Base-by-base conservation (phyloP, 108 stramenopile species). In the Nannochloropsis granulata region DNA sequence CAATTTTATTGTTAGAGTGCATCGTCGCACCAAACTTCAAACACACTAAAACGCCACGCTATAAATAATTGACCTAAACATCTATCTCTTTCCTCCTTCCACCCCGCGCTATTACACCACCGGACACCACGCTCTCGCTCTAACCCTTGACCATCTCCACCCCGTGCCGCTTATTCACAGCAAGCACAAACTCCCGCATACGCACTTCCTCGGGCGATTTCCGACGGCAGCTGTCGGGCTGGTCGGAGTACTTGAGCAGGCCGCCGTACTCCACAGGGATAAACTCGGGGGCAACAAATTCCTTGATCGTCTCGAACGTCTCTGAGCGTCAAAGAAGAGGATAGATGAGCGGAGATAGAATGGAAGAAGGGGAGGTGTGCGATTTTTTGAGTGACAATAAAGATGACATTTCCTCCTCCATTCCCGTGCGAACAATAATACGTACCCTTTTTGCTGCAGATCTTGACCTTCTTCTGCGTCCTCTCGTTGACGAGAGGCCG, bases 381-480 rank as follows among this genome's bases (percentile, higher is more conserved):
- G 56, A 5, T n/a, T 71, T 71, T 71, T 16, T 71, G 11, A n/a
- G 10, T 16, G 56, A 71, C n/a, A n/a, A 16, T 7, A 71, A 71
- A 71, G n/a, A 10, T 71, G 7, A 7, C 56, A 10, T 71, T 71
- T 71, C 11, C n/a, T 71, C 10, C 34, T 5, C 34, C 34, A 1
- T 34, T 5, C 1, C 34, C 1, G 1, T 34, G n/a, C 16, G 56
- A 71, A 16, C 16, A 16, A 71, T 3, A 5, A n/a, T 10, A 71
- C 56, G 56, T 71, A 71, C 56, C 56, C 11, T 71, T 71, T 71
- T 71, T 71, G 11, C 56, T 71, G n/a, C 56, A 71, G 16, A 71
- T 71, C n/a, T 71, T 71, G 34, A 86, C 43, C 85, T 89, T 89
- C 45, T 84, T 84, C 78, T 87, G 84, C 12, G 89, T 89, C 13